Evolutionary conservation across 495 filamentous ascomycete genomes (phyloP).

Genomic region (Saxispiralis lemnorum): DNA sequence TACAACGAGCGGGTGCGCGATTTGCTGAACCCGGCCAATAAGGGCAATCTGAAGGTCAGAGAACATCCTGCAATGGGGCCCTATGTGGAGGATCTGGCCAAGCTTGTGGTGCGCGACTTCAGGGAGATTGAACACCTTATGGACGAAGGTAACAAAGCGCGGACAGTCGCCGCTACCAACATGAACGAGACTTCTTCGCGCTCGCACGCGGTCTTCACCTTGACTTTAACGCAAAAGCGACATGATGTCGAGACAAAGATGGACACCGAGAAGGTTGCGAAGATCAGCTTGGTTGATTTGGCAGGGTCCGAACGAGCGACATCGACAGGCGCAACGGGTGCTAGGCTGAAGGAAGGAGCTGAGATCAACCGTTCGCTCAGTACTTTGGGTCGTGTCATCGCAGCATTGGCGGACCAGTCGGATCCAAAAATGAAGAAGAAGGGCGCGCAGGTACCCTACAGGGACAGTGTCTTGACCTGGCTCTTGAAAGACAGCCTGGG

Average conservation of each 20-base stretch:
- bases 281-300: constrained; percentile 94
- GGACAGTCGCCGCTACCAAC: constrained; percentile 96
- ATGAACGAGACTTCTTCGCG: constrained; percentile 99
- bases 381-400: constrained; percentile 94
- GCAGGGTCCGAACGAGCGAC: constrained; percentile 93
- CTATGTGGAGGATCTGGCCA: constrained; percentile 95
- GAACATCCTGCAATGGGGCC: constrained; percentile 95
- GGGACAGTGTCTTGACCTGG: constrained; percentile 95
- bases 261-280: constrained; percentile 92
- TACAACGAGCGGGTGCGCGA: constrained; percentile 98
- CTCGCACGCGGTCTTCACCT: constrained; percentile 93
- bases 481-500: constrained; percentile 91
- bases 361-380: constrained; percentile 97
- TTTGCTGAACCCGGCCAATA: constrained; percentile 86
- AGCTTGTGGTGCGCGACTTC: constrained; percentile 92
- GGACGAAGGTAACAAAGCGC: constrained; percentile 97
- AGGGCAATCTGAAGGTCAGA: constrained; percentile 89
- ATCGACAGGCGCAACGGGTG: constrained; percentile 89
- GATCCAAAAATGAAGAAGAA: constrained; percentile 77
- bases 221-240: constrained; percentile 86
- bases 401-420: constrained; percentile 80
- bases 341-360: constrained; percentile 90
- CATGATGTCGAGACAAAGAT: constrained; percentile 87
- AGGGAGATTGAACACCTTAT: constrained; percentile 91
- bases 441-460: constrained; percentile 73